A percentile compares a stretch with the other conserved stretches of the same genome.
These are phyloP conservation scores for Gnaphalium uliginosum DNA, from an alignment of 129 eudicot species.

Conservation along the genomic window DNA sequence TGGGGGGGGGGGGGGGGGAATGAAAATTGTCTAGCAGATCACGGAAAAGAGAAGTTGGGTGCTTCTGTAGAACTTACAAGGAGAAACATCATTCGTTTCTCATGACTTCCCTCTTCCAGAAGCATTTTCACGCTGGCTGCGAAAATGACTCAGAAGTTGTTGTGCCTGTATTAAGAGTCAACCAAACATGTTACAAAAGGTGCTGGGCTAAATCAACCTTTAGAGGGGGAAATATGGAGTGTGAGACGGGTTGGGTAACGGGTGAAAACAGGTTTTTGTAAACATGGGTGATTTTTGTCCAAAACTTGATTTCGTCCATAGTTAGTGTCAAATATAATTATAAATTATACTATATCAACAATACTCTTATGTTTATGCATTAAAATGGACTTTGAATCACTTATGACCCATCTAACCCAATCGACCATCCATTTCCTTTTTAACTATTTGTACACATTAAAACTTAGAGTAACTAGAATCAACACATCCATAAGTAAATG, in stretches of 20 bases:
- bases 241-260: background rate
- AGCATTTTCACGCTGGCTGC: constrained; percentile 80
- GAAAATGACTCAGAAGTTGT: constrained; percentile 90
- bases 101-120: constrained; percentile 66
- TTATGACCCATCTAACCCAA: background rate
- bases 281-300: background rate
- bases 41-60: background rate
- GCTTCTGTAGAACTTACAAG: constrained; percentile 24
- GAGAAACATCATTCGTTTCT: constrained; percentile 25
- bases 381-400: background rate
- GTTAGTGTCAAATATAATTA: background rate
- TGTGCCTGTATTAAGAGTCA: constrained; percentile 60
- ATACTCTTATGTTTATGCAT: background rate
- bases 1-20: background rate
- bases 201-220: background rate
- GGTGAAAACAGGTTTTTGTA: no score
- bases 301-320: background rate
- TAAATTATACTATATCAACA: background rate
- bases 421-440: background rate
- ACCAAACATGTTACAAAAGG: constrained; percentile 19
- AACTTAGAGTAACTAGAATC: background rate
- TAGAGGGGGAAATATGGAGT: background rate
- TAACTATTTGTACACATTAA: background rate
- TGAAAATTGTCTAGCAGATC: background rate
- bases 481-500: background rate